Conservation (phyloP, 1,284 basidiomycete genomes). For the Heterobasidion parviporum region DNA sequence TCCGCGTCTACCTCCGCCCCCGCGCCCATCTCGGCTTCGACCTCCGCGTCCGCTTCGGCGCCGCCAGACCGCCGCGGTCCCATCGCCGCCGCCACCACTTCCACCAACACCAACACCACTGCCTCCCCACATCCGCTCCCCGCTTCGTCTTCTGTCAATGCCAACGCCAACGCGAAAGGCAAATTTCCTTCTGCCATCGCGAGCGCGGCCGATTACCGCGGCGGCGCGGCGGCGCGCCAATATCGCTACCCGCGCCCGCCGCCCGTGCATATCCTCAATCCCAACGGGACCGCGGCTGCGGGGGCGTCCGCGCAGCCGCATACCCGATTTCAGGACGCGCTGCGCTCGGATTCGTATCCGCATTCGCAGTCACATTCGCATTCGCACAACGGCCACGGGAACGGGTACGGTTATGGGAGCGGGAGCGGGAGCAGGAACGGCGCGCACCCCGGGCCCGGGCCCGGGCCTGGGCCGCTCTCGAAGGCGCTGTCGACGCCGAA, state of each 20-base stretch:
- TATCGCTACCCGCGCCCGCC: neutral
- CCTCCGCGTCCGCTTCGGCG: no score
- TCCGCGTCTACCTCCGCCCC: slow-evolving; percentile 15
- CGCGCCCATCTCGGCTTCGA: neutral
- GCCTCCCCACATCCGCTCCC: neutral
- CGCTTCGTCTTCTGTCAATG: neutral
- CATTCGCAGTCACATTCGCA: slow-evolving; percentile 14
- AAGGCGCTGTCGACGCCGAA: slow-evolving; percentile 56
- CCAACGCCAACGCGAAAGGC: neutral
- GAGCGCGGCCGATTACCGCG: neutral
- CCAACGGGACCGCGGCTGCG: neutral
- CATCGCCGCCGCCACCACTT: no score
- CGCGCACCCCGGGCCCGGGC: slow-evolving; percentile 9
- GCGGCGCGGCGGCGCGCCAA: neutral
- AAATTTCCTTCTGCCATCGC: neutral
- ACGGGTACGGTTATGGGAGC: neutral
- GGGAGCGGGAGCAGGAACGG: slow-evolving; percentile 1
- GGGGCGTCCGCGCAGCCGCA: neutral
- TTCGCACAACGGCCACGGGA: neutral
- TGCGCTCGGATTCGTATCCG: slow-evolving; percentile 6
- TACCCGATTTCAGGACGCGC: neutral
- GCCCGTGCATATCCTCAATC: neutral
- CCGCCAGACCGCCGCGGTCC: no score
- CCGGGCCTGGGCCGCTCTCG: slow-evolving; percentile 21
- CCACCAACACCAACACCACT: no score